A percentile compares a stretch with the other conserved stretches of the same genome.
Evolutionary conservation across 345 rosid species (phyloP).

Genomic region (Pseudoturritis turrita): DNA sequence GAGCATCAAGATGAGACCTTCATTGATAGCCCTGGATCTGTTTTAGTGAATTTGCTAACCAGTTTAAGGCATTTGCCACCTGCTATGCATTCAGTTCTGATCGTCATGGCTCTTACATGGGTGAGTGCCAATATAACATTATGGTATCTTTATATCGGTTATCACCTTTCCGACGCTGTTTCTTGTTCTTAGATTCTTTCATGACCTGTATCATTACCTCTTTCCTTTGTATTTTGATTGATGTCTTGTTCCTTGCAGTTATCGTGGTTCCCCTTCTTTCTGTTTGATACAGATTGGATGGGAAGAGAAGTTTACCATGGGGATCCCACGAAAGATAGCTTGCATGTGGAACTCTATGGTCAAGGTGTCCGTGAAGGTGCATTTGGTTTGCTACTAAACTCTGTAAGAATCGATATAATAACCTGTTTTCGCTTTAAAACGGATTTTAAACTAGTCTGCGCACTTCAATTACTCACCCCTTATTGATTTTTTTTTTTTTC

Average conservation of each 20-base stretch:
- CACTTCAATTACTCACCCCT: not conserved
- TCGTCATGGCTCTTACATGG: conserved; percentile 98
- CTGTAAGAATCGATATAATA: conserved; percentile 60
- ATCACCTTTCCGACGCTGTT: not conserved
- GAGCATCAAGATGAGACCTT: conserved; percentile 47
- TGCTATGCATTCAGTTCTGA: conserved; percentile 85
- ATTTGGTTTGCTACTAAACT: conserved; percentile 97
- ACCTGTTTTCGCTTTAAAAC: not conserved
- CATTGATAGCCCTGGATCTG: conserved; percentile 85
- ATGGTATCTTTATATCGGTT: not conserved
- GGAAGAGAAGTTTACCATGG: conserved; percentile 98
- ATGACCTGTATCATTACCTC: not conserved
- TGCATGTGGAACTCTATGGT: conserved; percentile 57
- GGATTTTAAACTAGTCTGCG: not conserved
- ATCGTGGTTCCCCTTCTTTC: conserved; percentile 98
- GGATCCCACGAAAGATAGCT: conserved; percentile 57
- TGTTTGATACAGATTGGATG: conserved; percentile 99
- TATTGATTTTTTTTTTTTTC: not conserved
- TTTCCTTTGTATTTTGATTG: not conserved
- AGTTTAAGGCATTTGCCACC: conserved; percentile 95
- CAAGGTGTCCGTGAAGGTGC: conserved; percentile 98
- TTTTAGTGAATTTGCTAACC: conserved; percentile 81
- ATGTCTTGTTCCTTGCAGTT: conserved; percentile 50
- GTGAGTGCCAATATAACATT: conserved; percentile 37
- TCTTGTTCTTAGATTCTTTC: not conserved